phyloP scores from a whole-genome alignment of 2,329 filamentous ascomycete genomes.

The Sclerotiophoma versabilis region DNA sequence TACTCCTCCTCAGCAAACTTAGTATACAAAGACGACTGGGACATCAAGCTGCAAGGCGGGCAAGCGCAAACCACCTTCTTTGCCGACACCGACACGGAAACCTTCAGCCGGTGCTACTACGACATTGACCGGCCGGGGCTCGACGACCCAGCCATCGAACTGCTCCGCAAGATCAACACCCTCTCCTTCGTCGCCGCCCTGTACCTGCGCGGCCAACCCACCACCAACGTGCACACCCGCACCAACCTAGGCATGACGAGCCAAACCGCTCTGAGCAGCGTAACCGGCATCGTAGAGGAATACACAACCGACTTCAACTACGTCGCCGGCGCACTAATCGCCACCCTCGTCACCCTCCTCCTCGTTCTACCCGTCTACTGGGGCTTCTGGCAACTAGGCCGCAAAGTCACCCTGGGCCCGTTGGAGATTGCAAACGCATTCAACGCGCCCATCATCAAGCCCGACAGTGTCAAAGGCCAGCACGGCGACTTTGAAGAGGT shows the following conservation, averaged over 20 bases:
- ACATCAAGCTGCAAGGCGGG: constrained; percentile 23
- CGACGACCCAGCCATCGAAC: constrained; percentile 30
- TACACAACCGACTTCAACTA: constrained; percentile 39
- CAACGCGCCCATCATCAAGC: constrained; percentile 33
- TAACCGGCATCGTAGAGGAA: constrained; percentile 34
- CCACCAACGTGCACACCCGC: constrained; percentile 3
- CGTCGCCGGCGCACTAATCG: constrained; percentile 41
- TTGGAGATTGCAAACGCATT: constrained; percentile 48
- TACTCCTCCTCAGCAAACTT: constrained; percentile 26
- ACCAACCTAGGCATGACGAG: constrained; percentile 6
- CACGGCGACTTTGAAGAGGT: constrained; percentile 34
- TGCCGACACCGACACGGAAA: constrained; percentile 19
- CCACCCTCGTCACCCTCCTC: constrained; percentile 40
- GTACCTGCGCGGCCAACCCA: constrained; percentile 26
- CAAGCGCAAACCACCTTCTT: constrained; percentile 29
- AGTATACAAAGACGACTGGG: constrained; percentile 24
- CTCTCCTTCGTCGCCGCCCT: constrained; percentile 26
- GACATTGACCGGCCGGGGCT: constrained; percentile 20
- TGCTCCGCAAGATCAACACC: constrained; percentile 35
- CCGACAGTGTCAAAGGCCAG: constrained; percentile 21
- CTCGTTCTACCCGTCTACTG: constrained; percentile 45
- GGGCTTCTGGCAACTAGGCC: constrained; percentile 48
- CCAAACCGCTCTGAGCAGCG: constrained; percentile 18
- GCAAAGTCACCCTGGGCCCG: constrained; percentile 45
- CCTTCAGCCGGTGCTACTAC: constrained; percentile 25